Conservation (phyloP, 2,329 filamentous ascomycete species). For the Raffaelea ambrosiae region DNA sequence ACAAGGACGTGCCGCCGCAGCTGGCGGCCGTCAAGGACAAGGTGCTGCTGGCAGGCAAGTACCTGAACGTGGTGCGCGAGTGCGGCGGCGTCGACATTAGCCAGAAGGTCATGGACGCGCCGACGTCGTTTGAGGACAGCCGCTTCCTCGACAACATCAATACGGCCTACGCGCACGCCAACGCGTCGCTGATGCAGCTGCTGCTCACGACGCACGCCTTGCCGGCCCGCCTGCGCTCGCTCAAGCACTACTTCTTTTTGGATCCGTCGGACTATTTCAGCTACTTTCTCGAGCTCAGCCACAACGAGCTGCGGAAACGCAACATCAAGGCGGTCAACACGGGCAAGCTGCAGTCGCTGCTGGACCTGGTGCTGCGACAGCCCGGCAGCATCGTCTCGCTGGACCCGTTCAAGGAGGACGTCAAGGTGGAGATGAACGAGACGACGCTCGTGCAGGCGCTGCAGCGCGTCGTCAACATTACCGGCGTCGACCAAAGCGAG, state of each 20-base stretch:
- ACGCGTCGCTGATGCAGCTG: slow-evolving; percentile 83
- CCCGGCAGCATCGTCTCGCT: slow-evolving; percentile 88
- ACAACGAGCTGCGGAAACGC: slow-evolving; percentile 88
- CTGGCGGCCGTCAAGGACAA: slow-evolving; percentile 87
- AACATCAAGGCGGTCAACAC: slow-evolving; percentile 83
- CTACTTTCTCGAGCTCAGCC: slow-evolving; percentile 88
- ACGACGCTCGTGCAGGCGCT: slow-evolving; percentile 86
- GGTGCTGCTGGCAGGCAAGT: slow-evolving; percentile 90
- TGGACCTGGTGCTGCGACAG: slow-evolving; percentile 95
- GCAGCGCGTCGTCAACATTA: slow-evolving; percentile 94
- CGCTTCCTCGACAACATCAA: slow-evolving; percentile 95
- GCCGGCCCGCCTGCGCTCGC: slow-evolving; percentile 73
- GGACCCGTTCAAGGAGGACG: slow-evolving; percentile 96
- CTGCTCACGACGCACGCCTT: slow-evolving; percentile 89
- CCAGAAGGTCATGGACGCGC: slow-evolving; percentile 81
- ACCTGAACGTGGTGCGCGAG: slow-evolving; percentile 94
- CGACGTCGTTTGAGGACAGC: slow-evolving; percentile 82
- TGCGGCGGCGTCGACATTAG: slow-evolving; percentile 93
- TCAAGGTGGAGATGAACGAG: slow-evolving; percentile 96
- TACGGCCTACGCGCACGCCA: slow-evolving; percentile 87
- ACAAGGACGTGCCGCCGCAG: slow-evolving; percentile 85
- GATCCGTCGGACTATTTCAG: slow-evolving; percentile 97
- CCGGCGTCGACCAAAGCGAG: slow-evolving; percentile 86
- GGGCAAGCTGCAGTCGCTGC: slow-evolving; percentile 83
- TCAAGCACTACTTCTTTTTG: slow-evolving; percentile 99